Evolutionary conservation across 1,284 basidiomycete species (phyloP), one percentile per base, ranked within the genome.

Genomic region (Cutaneotrichosporon cyanovorans): DNA sequence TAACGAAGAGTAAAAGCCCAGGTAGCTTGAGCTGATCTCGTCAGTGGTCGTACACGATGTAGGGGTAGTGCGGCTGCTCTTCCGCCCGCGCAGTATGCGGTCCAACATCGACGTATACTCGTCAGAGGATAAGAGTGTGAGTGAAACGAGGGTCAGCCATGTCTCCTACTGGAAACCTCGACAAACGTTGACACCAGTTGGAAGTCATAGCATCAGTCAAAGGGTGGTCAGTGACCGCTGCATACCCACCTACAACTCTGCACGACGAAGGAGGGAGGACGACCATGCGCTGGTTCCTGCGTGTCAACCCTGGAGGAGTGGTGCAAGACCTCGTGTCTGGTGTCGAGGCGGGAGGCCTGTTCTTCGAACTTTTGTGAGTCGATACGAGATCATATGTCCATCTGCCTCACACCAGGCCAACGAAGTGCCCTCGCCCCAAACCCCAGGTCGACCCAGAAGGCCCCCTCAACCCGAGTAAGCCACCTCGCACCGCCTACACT

Each of bases 281-380:
- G 19, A 38, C 50, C 8, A 46, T 70, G 15, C 47, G 65, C 23
- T 70, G 68, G 68, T 70, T 68, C 50, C 41, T 65, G 22, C 55
- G 59, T 20, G 65, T 68, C 32, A 54, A 57, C 33, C 54, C 58
- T 7, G 55, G 57, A 9, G 68, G 66, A 5, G 55, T 56, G 3
- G 57, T 70, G 22, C 62, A 65, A 45, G 68, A 70, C 36, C 49
- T 68, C 34, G 44, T 69, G 48, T 61, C 63, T 1, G 62, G 61
- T 2, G 61, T 58, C n/a, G 57, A 63, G 38, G 42, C 61, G 8
- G 56, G 45, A 34, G 65, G 65, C 2, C 34, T 69, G 1, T 69
- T 65, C 42, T 50, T 60, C 31, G 66, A 69, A 46, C 50, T 68
- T 33, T 42, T 67, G 64, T 66, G 19, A 50, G 61, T 2, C 30